Evolutionary conservation across 169 alveolate genomes (phyloP).

Genomic region (Cryptosporidium ubiquitum): DNA sequence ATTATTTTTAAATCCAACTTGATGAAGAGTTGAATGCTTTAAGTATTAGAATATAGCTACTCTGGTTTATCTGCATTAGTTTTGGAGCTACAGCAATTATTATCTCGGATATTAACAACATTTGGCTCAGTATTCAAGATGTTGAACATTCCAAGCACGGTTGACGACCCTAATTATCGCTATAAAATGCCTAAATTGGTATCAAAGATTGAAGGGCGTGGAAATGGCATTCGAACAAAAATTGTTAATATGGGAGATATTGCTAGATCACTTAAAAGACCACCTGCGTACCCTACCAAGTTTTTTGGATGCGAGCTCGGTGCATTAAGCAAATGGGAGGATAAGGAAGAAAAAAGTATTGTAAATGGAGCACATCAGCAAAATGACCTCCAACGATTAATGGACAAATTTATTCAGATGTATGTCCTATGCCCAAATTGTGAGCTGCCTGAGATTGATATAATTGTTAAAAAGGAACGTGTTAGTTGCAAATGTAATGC

Average conservation of each 20-base stretch:
- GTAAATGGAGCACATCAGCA: conserved; percentile 95
- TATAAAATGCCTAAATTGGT: conserved; percentile 96
- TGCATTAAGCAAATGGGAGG: conserved; percentile 94
- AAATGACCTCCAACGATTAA: conserved; percentile 88
- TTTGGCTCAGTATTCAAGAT: conserved; percentile 34
- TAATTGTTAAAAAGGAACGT: conserved; percentile 90
- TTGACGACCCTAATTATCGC: conserved; percentile 95
- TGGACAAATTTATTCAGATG: conserved; percentile 98
- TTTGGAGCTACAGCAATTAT: background rate
- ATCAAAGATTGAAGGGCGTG: conserved; percentile 94
- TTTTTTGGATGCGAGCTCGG: conserved; percentile 96
- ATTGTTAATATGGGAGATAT: conserved; percentile 96
- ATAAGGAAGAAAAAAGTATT: conserved; percentile 93
- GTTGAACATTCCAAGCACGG: conserved; percentile 93
- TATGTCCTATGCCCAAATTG: conserved; percentile 98
- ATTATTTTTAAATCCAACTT: conserved; percentile 18
- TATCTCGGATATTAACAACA: conserved; percentile 2
- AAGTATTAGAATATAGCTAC: conserved; percentile 20
- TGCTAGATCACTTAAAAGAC: conserved; percentile 92
- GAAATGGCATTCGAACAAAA: conserved; percentile 97
- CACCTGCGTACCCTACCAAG: conserved; percentile 92
- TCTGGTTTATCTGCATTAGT: background rate
- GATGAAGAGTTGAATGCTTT: conserved; percentile 38
- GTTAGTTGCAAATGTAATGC: conserved; percentile 94
- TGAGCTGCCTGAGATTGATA: conserved; percentile 96